phyloP scores from a whole-genome alignment of 139 green algal species.

The Chlamydomonas sphaeroides region DNA sequence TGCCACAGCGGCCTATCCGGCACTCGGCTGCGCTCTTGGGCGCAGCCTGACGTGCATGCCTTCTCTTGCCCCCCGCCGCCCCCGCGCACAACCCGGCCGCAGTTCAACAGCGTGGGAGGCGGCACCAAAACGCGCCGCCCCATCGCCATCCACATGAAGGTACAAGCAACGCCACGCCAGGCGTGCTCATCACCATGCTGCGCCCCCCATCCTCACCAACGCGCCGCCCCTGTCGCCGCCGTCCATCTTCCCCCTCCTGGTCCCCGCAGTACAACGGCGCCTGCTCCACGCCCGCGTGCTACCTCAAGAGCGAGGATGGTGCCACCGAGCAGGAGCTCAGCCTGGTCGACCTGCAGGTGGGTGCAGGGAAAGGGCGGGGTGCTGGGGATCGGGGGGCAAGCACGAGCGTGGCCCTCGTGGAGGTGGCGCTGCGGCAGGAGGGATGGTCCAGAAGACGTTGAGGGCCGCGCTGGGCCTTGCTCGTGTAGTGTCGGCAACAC shows the following conservation, averaged over 20 bases:
- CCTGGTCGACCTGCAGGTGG: constrained; percentile 91
- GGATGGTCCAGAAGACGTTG: no score
- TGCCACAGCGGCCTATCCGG: no score
- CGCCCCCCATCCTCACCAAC: no score
- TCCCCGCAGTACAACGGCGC: constrained; percentile 78
- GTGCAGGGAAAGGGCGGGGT: no score
- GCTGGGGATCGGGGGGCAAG: no score
- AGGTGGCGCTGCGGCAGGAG: background rate
- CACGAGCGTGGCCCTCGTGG: no score
- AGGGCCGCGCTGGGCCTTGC: no score
- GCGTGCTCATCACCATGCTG: no score
- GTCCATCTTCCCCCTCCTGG: background rate
- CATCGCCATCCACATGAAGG: constrained; percentile 97
- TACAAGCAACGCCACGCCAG: background rate
- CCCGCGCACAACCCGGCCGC: constrained; percentile 16
- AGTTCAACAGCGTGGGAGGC: constrained; percentile 98
- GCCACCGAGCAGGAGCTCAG: constrained; percentile 77
- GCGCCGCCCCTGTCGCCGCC: background rate
- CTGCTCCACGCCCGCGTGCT: constrained; percentile 88
- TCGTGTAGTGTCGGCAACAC: no score
- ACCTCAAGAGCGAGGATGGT: constrained; percentile 84
- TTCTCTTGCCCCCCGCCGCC: background rate
- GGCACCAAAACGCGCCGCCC: constrained; percentile 96
- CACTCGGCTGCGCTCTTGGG: no score
- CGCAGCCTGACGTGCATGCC: no score